A percentile compares a stretch with the other conserved stretches of the same genome.
These are phyloP conservation scores for Leccinum truebloodii DNA, from an alignment of 768 basidiomycete genomes.

Conservation along the genomic window DNA sequence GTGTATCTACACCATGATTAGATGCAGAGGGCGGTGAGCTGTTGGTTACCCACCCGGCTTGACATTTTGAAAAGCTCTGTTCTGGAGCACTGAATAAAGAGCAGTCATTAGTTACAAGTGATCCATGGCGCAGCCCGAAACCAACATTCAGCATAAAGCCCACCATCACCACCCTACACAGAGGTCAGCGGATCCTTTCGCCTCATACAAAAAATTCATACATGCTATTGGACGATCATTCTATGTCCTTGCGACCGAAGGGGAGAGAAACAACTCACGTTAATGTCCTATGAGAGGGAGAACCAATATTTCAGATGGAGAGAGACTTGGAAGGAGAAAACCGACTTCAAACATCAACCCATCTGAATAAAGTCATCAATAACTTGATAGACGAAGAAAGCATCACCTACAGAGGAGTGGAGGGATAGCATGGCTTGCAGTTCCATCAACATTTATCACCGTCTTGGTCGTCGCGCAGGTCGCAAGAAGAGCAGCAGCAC, in stretches of 20 bases:
- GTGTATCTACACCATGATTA: slow-evolving; percentile 38
- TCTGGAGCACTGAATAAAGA: slow-evolving; percentile 52
- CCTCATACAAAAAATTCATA: slow-evolving; percentile 19
- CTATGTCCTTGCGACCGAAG: neutral
- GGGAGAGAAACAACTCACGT: slow-evolving; percentile 40
- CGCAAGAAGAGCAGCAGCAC: slow-evolving; percentile 1
- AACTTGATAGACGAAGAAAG: neutral
- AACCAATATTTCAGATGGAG: neutral
- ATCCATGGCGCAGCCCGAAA: slow-evolving; percentile 7
- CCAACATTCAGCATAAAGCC: slow-evolving; percentile 61
- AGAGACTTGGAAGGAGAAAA: neutral
- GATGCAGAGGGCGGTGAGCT: neutral
- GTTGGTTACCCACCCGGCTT: slow-evolving; percentile 42
- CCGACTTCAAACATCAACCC: slow-evolving; percentile 63
- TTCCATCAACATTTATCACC: slow-evolving; percentile 44
- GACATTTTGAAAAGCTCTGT: slow-evolving; percentile 68
- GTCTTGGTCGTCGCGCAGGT: slow-evolving; percentile 14
- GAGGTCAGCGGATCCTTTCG: slow-evolving; percentile 19
- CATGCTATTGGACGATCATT: slow-evolving; percentile 32
- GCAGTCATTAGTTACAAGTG: neutral
- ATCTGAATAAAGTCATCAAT: slow-evolving; percentile 31
- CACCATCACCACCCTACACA: slow-evolving; percentile 64
- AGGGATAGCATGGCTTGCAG: slow-evolving; percentile 53
- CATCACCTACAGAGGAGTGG: slow-evolving; percentile 48
- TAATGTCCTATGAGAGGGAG: slow-evolving; percentile 50